Evolutionary conservation across 768 basidiomycete species (phyloP).

Genomic region (Mycena floridula): DNA sequence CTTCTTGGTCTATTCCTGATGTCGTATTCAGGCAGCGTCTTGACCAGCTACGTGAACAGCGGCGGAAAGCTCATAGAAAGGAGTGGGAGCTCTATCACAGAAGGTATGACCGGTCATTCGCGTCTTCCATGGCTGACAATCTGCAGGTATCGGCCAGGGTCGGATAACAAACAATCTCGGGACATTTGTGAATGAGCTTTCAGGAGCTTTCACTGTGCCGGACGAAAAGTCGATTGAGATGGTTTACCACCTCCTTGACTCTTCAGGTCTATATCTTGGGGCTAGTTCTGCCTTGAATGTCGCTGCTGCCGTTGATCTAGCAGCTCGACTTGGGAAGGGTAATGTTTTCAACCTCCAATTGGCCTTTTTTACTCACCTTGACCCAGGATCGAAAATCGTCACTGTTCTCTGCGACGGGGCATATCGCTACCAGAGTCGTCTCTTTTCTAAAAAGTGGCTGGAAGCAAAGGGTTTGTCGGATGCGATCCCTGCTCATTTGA

Average conservation of each 20-base stretch:
- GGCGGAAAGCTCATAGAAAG: conserved; percentile 76
- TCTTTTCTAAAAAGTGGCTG: conserved; percentile 94
- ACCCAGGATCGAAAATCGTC: conserved; percentile 70
- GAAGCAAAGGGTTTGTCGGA: conserved; percentile 68
- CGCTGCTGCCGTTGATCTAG: conserved; percentile 87
- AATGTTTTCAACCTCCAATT: conserved; percentile 1
- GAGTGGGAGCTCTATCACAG: conserved; percentile 83
- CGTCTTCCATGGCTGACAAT: conserved; percentile 1
- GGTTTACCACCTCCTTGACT: conserved; percentile 88
- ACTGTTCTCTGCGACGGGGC: conserved; percentile 95
- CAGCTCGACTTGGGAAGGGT: conserved; percentile 81
- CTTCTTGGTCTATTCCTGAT: too few species aligned
- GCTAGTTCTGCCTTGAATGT: conserved; percentile 94
- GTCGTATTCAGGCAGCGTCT: conserved; percentile 91
- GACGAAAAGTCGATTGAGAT: conserved; percentile 89
- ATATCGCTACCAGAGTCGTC: conserved; percentile 91
- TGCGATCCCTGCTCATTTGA: conserved; percentile 77
- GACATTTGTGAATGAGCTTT: conserved; percentile 70
- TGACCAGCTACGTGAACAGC: conserved; percentile 76
- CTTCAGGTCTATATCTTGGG: conserved; percentile 91
- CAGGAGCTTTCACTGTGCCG: conserved; percentile 80
- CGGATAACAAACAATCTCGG: conserved; percentile 88
- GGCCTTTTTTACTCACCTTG: conserved; percentile 1
- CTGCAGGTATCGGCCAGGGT: conserved; percentile 90
- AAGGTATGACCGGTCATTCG: conserved; percentile 45